Percentiles rank a stretch among this genome's conserved stretches.
phyloP scores from a whole-genome alignment of 2,329 filamentous ascomycete genomes.

The Chaetoscypha palmicola region DNA sequence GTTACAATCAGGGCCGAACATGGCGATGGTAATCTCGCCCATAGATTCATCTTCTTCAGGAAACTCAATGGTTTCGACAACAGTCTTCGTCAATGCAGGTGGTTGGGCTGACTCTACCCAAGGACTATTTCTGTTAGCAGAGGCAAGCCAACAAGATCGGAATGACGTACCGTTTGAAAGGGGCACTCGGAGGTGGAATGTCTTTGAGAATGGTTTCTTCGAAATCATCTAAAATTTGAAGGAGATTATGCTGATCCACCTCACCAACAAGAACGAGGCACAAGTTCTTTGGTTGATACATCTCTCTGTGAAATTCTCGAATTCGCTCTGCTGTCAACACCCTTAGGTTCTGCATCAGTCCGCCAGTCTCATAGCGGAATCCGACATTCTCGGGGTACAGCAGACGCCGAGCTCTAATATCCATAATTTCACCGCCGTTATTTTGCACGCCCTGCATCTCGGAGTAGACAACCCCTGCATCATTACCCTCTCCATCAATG shows the following conservation, averaged over 20 bases:
- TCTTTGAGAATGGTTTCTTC: conserved; percentile 79
- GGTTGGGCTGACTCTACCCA: conserved; percentile 86
- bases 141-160: no score
- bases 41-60: conserved; percentile 94
- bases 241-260: conserved; percentile 71
- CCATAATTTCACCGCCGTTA: conserved; percentile 76
- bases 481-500: conserved; percentile 84
- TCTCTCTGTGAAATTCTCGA: conserved; percentile 86
- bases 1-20: conserved; percentile 77
- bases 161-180: conserved; percentile 54
- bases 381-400: conserved; percentile 85
- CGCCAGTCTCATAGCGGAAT: conserved; percentile 96
- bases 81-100: conserved; percentile 62
- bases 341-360: conserved; percentile 87
- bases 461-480: conserved; percentile 95
- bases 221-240: conserved; percentile 78
- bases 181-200: conserved; percentile 65
- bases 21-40: conserved; percentile 79
- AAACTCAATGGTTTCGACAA: conserved; percentile 76
- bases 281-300: conserved; percentile 97
- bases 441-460: conserved; percentile 98
- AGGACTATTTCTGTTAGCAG: conserved; percentile 40
- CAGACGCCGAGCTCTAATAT: conserved; percentile 69
- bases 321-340: conserved; percentile 84
- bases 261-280: conserved; percentile 90